These are phyloP conservation scores for Stenogyne calaminthoides DNA, from an alignment of 305 asterid genomes.

Conservation along the genomic window DNA sequence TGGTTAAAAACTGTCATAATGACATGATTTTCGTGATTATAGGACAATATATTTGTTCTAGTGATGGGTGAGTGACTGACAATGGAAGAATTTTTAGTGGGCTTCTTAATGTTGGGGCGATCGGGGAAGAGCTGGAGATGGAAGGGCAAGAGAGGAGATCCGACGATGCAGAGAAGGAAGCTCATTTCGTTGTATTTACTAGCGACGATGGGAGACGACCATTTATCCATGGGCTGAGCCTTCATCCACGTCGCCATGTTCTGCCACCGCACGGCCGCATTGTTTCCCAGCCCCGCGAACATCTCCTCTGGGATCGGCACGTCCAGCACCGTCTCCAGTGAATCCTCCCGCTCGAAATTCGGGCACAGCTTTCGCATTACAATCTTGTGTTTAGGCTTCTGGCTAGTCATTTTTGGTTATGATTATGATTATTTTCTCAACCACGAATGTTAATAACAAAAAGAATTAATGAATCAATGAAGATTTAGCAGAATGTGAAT, in stretches of 20 bases:
- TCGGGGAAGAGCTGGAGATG: conserved; percentile 53
- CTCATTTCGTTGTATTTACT: conserved; percentile 70
- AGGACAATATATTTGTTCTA: no score
- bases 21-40: no score
- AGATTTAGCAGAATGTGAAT: not conserved
- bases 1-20: no score
- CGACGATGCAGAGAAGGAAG: conserved; percentile 72
- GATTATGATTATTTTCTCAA: not conserved
- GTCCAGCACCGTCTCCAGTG: conserved; percentile 84
- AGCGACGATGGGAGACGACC: conserved; percentile 50
- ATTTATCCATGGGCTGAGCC: conserved; percentile 61
- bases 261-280: conserved; percentile 67
- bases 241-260: conserved; percentile 75
- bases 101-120: conserved; percentile 47
- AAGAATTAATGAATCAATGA: not conserved
- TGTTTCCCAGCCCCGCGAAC: conserved; percentile 62
- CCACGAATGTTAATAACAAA: not conserved
- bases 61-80: no score
- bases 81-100: conserved; percentile 46
- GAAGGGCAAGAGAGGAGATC: conserved; percentile 77
- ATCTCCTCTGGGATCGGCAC: conserved; percentile 92
- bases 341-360: conserved; percentile 69
- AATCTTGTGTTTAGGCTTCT: conserved; percentile 33
- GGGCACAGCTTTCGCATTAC: conserved; percentile 76
- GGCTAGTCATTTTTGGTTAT: conserved; percentile 2